These are phyloP conservation scores for Annona cherimola DNA, from an alignment of 164 flowering plant species.

Conservation along the genomic window DNA sequence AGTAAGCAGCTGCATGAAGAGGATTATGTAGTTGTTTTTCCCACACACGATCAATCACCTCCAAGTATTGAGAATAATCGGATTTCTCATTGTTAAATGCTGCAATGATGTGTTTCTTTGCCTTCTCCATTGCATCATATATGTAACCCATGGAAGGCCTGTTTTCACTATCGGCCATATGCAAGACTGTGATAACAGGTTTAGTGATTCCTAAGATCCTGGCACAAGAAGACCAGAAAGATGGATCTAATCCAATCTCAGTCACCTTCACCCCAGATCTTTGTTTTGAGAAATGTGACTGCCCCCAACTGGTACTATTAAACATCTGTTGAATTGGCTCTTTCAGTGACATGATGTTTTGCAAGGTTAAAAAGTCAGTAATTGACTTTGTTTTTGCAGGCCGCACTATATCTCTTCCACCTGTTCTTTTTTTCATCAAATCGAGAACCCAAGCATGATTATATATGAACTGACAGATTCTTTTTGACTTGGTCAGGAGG, in stretches of 20 bases:
- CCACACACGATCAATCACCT: constrained; percentile 35
- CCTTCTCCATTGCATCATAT: constrained; percentile 44
- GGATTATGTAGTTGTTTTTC: constrained; percentile 33
- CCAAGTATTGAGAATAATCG: constrained; percentile 23
- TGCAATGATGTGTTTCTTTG: constrained; percentile 25
- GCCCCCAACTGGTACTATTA: constrained; percentile 31
- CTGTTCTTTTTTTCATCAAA: constrained; percentile 34
- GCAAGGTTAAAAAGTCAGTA: constrained; percentile 33
- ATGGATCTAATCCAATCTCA: constrained; percentile 24
- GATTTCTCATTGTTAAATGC: constrained; percentile 26
- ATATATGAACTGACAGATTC: constrained; percentile 32
- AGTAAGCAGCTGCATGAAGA: constrained; percentile 41
- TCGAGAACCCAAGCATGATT: constrained; percentile 30
- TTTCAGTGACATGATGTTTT: constrained; percentile 24
- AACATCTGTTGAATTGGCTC: constrained; percentile 35
- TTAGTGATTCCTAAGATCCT: constrained; percentile 21
- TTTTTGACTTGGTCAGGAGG: constrained; percentile 25
- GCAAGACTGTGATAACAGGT: constrained; percentile 35
- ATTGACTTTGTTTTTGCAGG: constrained; percentile 36
- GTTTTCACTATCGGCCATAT: constrained; percentile 30
- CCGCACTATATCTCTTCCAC: constrained; percentile 32
- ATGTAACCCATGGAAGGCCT: constrained; percentile 42
- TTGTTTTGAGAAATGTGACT: constrained; percentile 28
- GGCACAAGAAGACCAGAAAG: constrained; percentile 30
- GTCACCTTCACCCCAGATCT: constrained; percentile 28